phyloP scores from a whole-genome alignment of 2,329 filamentous ascomycete genomes.

The Microcera coccophila region DNA sequence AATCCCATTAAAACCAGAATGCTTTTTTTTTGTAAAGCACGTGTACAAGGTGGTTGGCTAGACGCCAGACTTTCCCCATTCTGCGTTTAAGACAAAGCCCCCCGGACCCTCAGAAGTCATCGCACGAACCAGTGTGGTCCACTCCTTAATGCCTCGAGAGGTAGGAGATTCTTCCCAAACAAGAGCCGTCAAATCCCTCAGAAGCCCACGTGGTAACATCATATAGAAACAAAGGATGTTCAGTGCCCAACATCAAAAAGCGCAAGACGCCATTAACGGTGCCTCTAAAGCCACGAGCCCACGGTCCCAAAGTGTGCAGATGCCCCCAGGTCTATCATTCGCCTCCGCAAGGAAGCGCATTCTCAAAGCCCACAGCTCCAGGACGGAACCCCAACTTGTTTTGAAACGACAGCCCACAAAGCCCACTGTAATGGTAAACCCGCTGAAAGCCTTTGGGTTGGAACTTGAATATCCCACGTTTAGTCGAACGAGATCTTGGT shows the following conservation, averaged over 20 bases:
- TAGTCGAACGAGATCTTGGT: conserved; percentile 71
- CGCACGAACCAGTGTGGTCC: conserved; percentile 33
- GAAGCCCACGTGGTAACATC: conserved; percentile 35
- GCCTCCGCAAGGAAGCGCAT: conserved; percentile 42
- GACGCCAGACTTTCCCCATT: neutral
- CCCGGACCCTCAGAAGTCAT: conserved; percentile 38
- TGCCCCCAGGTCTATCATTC: conserved; percentile 55
- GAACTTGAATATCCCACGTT: conserved; percentile 33
- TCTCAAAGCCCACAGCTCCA: conserved; percentile 51
- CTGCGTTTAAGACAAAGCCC: conserved; percentile 31
- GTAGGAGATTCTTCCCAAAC: conserved; percentile 28
- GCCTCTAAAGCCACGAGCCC: conserved; percentile 36
- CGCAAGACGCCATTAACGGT: conserved; percentile 18
- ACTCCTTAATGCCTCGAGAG: conserved; percentile 16
- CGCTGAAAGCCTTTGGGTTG: conserved; percentile 43
- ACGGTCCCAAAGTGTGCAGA: conserved; percentile 36
- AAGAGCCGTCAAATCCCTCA: conserved; percentile 38
- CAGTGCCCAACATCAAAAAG: conserved; percentile 33
- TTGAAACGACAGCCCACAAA: conserved; percentile 58
- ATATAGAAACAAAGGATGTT: conserved; percentile 22
- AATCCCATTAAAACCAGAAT: neutral
- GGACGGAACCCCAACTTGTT: conserved; percentile 35
- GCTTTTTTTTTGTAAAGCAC: no score
- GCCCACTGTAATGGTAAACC: conserved; percentile 39
- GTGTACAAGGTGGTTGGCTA: neutral